These are phyloP conservation scores for Helicostylum pulchrum DNA, from an alignment of 192 early-diverging fungal genomes.

Conservation along the genomic window DNA sequence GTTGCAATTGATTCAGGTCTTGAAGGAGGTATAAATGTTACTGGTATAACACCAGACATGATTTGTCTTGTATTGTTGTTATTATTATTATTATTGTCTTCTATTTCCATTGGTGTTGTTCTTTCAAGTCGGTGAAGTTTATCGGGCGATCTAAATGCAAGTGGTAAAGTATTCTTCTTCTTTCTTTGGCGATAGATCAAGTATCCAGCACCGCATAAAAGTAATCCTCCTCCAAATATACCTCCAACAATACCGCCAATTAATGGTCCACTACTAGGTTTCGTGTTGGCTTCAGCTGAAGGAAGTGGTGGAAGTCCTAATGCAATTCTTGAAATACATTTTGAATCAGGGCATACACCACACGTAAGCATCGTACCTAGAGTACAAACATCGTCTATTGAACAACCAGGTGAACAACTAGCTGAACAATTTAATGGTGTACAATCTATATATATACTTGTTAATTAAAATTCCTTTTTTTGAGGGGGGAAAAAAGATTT, in stretches of 20 bases:
- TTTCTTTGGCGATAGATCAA: background rate
- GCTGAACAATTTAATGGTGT: slow-evolving; percentile 19
- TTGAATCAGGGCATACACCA: slow-evolving; percentile 22
- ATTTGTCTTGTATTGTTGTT: slow-evolving; percentile 1
- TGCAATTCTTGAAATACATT: slow-evolving; percentile 10
- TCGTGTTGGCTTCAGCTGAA: background rate
- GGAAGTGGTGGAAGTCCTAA: background rate
- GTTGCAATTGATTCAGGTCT: background rate
- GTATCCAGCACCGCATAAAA: slow-evolving; percentile 9
- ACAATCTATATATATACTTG: slow-evolving; percentile 2
- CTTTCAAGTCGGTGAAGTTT: too few species aligned
- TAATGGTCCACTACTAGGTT: slow-evolving; percentile 18
- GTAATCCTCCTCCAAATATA: slow-evolving; percentile 15
- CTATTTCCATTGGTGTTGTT: background rate
- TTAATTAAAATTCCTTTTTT: background rate
- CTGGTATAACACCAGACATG: slow-evolving; percentile 38
- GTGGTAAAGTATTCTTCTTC: slow-evolving; percentile 3
- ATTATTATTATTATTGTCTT: background rate
- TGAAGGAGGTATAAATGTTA: slow-evolving; percentile 36
- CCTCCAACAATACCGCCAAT: slow-evolving; percentile 32
- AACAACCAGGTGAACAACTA: slow-evolving; percentile 20
- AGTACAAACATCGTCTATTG: slow-evolving; percentile 3
- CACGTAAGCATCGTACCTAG: slow-evolving; percentile 20
- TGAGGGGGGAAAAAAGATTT: background rate
- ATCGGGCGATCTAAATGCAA: slow-evolving; percentile 10